Evolutionary conservation across 202 grass and related monocot genomes (phyloP), one percentile per base, ranked within the genome.

Genomic region (Sporobolus alterniflorus): DNA sequence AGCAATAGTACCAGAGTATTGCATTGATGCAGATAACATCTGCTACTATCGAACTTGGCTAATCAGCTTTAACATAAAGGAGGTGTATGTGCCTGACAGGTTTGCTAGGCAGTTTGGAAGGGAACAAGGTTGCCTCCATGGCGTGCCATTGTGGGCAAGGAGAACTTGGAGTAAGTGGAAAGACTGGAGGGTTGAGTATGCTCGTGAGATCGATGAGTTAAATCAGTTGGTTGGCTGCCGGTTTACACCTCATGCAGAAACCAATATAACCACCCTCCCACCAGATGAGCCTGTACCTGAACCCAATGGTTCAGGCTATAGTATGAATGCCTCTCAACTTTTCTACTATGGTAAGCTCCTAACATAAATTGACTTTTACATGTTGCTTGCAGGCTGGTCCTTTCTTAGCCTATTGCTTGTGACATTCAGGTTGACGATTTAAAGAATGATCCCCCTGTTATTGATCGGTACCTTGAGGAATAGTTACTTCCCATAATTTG

Each of bases 21-120:
- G 85, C 60, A 75, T 81, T 47, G 82, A 76, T 63, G 85, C 89
- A 76, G 85, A 91, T 85, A 91, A 85, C 44, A 85, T 91, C 46
- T 91, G 85, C 73, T 74, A 77, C 76, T 88, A 77, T 36, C 76
- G 82, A 41, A 85, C 89, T 74, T 91, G 85, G 85, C 89, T 88
- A 47, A 88, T 91, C 68, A 91, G 76, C 73, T 91, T 91, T 88
- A 91, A 88, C 61, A 88, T 91, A 73, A 91, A 91, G 76, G 89
- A 91, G 85, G 82, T 88, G 21, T 91, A 91, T 78, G 89, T 85
- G 51, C 85, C 89, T 88, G 85, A 91, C 57, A 78, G 89, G 73
- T 91, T 88, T 82, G 52, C 82, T 82, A 84, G 85, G 80, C 89
- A 91, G 82, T 91, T 91, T 73, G 89, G 89, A 64, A 88, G 76